Percentiles rank a stretch among this genome's conserved stretches.
Conservation (phyloP, 2,329 filamentous ascomycete genomes). For the Leptosphaerulina australis region DNA sequence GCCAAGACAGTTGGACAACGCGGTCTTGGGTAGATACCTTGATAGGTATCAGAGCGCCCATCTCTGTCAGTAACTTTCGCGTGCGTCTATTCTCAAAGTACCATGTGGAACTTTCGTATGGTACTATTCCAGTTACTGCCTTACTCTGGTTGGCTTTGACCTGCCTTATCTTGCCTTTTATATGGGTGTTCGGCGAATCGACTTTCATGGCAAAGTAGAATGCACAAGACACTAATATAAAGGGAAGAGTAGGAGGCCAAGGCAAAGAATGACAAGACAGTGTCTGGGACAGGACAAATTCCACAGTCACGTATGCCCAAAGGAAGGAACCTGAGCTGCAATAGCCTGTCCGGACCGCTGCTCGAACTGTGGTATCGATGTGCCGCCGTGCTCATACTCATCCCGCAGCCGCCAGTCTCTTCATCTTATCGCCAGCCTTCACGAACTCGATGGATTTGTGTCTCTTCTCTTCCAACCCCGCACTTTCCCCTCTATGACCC, state of each 20-base stretch:
- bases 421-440: constrained; percentile 14
- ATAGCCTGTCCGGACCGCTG: constrained; percentile 24
- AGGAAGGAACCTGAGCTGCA: neutral
- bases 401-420: constrained; percentile 11
- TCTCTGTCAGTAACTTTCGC: neutral
- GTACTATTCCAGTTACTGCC: too few relatives aligned
- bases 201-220: too few relatives aligned
- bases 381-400: neutral
- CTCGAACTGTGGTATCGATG: neutral
- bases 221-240: too few relatives aligned
- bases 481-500: constrained; percentile 73
- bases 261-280: too few relatives aligned
- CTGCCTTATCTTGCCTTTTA: too few relatives aligned
- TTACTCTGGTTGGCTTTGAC: too few relatives aligned
- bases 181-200: too few relatives aligned
- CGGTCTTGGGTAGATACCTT: neutral
- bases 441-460: constrained; percentile 70
- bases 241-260: too few relatives aligned
- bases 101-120: too few relatives aligned
- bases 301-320: too few relatives aligned
- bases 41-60: neutral
- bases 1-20: neutral
- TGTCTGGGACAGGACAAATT: too few relatives aligned
- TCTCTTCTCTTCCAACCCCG: constrained; percentile 71
- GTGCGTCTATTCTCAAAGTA: too few relatives aligned